Conservation (phyloP, 257 asterid genomes). For the Henckelia pumila region DNA sequence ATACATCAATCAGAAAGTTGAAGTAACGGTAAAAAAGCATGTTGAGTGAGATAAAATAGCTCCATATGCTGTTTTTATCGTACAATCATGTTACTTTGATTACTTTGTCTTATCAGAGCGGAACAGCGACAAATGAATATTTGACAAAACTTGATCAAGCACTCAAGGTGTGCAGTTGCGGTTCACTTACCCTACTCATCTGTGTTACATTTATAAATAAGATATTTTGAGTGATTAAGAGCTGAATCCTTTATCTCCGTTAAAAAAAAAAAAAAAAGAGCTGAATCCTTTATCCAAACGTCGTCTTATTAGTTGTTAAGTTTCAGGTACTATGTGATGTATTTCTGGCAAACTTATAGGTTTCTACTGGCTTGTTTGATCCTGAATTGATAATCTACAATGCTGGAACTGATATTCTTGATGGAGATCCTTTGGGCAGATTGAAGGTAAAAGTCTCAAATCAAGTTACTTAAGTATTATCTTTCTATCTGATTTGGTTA, state of each 20-base stretch:
- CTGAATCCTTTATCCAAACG: background rate
- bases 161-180: slow-evolving; percentile 57
- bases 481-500: background rate
- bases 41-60: slow-evolving; percentile 12
- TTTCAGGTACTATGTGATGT: slow-evolving; percentile 10
- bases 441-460: slow-evolving; percentile 58
- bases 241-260: background rate
- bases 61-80: slow-evolving; percentile 2
- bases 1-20: slow-evolving; percentile 73
- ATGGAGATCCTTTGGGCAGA: slow-evolving; percentile 90
- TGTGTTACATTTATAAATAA: slow-evolving; percentile 5
- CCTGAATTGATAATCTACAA: slow-evolving; percentile 85
- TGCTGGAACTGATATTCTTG: slow-evolving; percentile 93
- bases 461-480: background rate
- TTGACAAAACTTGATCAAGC: slow-evolving; percentile 70
- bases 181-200: slow-evolving; percentile 6
- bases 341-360: slow-evolving; percentile 42
- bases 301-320: slow-evolving; percentile 1
- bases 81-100: slow-evolving; percentile 9
- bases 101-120: slow-evolving; percentile 50
- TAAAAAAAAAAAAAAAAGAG: no score
- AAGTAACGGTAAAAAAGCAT: slow-evolving; percentile 60
- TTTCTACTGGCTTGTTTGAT: slow-evolving; percentile 55
- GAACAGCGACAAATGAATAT: slow-evolving; percentile 70
- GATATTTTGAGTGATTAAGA: slow-evolving; percentile 1